Percentiles rank a stretch among this genome's conserved stretches.
Conservation (phyloP, 345 rosid species). For the Hypericum perforatum region DNA sequence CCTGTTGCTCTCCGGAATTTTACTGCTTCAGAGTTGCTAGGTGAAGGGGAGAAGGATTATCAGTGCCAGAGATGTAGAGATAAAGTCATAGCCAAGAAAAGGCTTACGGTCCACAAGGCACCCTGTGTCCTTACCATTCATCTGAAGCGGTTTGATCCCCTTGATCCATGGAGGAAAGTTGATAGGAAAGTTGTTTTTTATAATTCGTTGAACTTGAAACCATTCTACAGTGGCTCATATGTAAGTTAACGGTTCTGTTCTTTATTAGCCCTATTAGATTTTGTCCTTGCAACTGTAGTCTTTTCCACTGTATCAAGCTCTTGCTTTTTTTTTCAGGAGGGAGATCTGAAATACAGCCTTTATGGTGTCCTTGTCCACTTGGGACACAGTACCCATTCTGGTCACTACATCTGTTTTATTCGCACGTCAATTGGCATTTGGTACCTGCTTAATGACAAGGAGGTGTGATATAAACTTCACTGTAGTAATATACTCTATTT, state of each 20-base stretch:
- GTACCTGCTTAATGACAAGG: constrained; percentile 87
- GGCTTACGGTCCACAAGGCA: constrained; percentile 76
- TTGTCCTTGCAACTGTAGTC: no score
- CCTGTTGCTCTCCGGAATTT: constrained; percentile 63
- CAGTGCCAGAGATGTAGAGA: constrained; percentile 82
- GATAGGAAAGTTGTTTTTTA: constrained; percentile 64
- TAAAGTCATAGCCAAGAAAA: constrained; percentile 76
- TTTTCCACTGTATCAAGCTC: neutral
- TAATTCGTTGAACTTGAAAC: constrained; percentile 62
- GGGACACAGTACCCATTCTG: constrained; percentile 83
- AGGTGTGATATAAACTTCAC: constrained; percentile 24
- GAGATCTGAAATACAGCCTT: constrained; percentile 74
- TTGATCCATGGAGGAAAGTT: constrained; percentile 61
- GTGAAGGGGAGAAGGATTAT: constrained; percentile 85
- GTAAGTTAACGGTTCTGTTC: constrained; percentile 39
- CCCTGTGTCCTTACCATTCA: constrained; percentile 80
- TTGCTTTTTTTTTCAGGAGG: constrained; percentile 55
- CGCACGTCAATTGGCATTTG: constrained; percentile 91
- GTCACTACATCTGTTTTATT: constrained; percentile 84
- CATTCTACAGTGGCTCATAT: constrained; percentile 61
- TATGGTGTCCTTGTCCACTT: constrained; percentile 90
- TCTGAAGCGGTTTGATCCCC: constrained; percentile 80
- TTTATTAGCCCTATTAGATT: no score
- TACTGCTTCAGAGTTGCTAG: constrained; percentile 65
- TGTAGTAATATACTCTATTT: no score